Evolutionary conservation across 805 yeast species (phyloP).

Genomic region (Yarrowia bubula): DNA sequence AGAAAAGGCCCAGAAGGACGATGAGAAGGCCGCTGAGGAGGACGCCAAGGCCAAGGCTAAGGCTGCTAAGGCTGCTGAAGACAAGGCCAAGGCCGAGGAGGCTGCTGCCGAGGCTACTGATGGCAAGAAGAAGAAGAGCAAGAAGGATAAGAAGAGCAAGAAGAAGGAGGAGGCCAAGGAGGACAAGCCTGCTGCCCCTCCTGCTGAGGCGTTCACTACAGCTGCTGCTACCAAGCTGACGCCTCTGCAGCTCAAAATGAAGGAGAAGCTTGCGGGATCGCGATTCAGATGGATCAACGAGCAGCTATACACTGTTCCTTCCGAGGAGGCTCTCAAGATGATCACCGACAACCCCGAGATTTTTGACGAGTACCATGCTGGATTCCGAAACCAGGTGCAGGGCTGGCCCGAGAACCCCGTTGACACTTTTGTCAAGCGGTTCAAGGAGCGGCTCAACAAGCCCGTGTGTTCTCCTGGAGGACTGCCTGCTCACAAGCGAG

Average conservation of each 20-base stretch:
- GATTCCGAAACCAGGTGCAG: conserved; percentile 91
- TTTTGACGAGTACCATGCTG: conserved; percentile 92
- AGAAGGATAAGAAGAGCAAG: conserved; percentile 29
- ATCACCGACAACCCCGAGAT: conserved; percentile 79
- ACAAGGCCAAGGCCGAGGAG: conserved; percentile 27
- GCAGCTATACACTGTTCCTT: conserved; percentile 83
- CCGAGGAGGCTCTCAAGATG: conserved; percentile 70
- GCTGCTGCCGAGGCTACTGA: not conserved
- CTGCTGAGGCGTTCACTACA: conserved; percentile 10
- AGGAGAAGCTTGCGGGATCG: conserved; percentile 90
- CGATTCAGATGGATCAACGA: conserved; percentile 98
- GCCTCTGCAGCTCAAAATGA: conserved; percentile 79
- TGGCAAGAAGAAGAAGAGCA: conserved; percentile 23
- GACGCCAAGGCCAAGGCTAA: conserved; percentile 12
- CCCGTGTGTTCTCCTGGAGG: conserved; percentile 97
- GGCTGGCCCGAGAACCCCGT: conserved; percentile 99
- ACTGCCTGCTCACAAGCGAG: conserved; percentile 55
- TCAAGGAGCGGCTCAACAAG: conserved; percentile 49
- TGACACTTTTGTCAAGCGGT: conserved; percentile 75
- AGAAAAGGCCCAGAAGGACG: conserved; percentile 20
- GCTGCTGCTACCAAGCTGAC: conserved; percentile 32
- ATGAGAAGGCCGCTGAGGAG: not conserved
- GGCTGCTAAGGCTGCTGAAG: conserved; percentile 18
- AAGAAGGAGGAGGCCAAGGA: conserved; percentile 31
- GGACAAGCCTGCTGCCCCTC: conserved; percentile 19